Conservation (phyloP, 1,139 yeast genomes). For the Saccharomyces hybrid region DNA sequence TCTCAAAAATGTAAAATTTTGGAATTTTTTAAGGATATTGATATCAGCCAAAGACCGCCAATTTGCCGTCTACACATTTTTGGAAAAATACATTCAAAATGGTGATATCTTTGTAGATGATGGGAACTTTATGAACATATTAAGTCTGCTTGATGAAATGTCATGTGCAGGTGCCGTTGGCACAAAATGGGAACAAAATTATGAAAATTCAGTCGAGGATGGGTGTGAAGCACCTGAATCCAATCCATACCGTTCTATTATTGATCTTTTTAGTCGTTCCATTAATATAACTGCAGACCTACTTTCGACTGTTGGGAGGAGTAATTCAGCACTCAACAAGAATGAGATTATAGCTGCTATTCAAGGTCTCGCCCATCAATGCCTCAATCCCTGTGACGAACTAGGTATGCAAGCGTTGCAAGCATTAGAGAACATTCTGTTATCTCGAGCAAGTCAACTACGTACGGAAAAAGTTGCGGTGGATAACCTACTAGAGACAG, state of each 20-base stretch:
- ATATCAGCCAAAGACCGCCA: constrained; percentile 53
- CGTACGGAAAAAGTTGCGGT: constrained; percentile 34
- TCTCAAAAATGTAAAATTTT: constrained; percentile 48
- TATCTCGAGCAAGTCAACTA: constrained; percentile 32
- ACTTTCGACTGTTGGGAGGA: no score
- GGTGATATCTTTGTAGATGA: constrained; percentile 38
- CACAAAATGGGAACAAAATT: constrained; percentile 66
- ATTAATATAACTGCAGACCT: constrained; percentile 47
- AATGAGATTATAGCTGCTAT: constrained; percentile 47
- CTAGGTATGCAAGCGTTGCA: constrained; percentile 58
- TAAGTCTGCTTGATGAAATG: constrained; percentile 71
- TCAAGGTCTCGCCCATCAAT: constrained; percentile 81
- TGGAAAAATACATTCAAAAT: constrained; percentile 39
- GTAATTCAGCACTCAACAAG: constrained; percentile 11
- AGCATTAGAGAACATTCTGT: constrained; percentile 42
- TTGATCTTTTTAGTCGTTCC: constrained; percentile 54
- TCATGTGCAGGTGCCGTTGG: constrained; percentile 80
- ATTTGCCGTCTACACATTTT: constrained; percentile 41
- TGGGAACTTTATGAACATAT: constrained; percentile 51
- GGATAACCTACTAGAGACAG: constrained; percentile 58
- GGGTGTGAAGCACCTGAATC: constrained; percentile 41
- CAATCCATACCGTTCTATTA: constrained; percentile 46
- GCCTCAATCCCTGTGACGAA: constrained; percentile 80
- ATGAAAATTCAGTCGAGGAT: constrained; percentile 37
- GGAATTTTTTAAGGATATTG: constrained; percentile 54